Evolutionary conservation across 2,329 filamentous ascomycete genomes (phyloP).

Genomic region (Pseudogymnoascus sp.): DNA sequence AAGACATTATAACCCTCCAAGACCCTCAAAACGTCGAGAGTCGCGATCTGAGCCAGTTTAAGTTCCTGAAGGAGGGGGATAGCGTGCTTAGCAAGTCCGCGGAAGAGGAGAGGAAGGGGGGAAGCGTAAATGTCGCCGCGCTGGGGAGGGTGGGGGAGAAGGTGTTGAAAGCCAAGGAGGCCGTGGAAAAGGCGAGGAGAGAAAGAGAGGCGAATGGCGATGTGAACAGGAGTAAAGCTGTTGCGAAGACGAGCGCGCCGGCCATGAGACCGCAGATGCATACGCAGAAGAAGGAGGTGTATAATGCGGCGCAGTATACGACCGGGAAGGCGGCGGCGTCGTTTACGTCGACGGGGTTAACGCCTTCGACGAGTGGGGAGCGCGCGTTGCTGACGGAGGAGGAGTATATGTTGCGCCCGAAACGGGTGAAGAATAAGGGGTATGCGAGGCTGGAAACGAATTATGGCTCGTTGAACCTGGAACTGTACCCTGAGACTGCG

Average conservation of each 20-base stretch:
- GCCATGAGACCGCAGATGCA: conserved; percentile 36
- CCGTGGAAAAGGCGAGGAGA: conserved; percentile 79
- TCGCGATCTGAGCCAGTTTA: conserved; percentile 78
- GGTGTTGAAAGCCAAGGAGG: conserved; percentile 83
- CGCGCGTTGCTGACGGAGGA: conserved; percentile 83
- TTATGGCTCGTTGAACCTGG: conserved; percentile 74
- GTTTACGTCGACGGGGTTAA: conserved; percentile 90
- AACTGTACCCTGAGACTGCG: conserved; percentile 83
- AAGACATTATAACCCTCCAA: conserved; percentile 92
- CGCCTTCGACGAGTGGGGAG: conserved; percentile 81
- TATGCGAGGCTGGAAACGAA: conserved; percentile 87
- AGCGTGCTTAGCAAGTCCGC: conserved; percentile 61
- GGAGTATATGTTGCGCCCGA: conserved; percentile 91
- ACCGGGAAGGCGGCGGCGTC: conserved; percentile 86
- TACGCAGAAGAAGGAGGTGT: conserved; percentile 52
- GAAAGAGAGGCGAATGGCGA: conserved; percentile 56
- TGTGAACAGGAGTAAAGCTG: conserved; percentile 40
- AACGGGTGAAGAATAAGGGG: conserved; percentile 79
- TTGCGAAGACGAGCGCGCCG: conserved; percentile 29
- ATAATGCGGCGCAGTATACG: conserved; percentile 85
- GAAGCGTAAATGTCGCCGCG: conserved; percentile 68
- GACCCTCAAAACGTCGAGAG: conserved; percentile 85
- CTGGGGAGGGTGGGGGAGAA: conserved; percentile 72
- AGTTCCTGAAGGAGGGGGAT: conserved; percentile 76
- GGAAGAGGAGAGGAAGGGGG: conserved; percentile 54